A percentile compares a stretch with the other conserved stretches of the same genome.
Conservation (phyloP, 108 stramenopile species). For the Cyclotella baltica region DNA sequence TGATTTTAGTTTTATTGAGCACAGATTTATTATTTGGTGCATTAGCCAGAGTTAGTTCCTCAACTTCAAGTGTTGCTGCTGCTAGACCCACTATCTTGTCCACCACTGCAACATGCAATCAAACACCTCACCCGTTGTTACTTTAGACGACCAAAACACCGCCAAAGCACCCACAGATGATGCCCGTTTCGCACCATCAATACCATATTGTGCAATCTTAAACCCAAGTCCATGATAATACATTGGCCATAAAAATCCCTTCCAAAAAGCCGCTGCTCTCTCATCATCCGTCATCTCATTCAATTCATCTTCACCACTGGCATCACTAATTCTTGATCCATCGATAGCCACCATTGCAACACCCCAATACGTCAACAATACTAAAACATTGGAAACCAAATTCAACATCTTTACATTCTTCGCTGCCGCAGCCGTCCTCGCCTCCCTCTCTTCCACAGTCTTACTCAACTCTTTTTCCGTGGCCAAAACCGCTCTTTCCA, state of each 20-base stretch:
- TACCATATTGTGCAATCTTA: conserved; percentile 67
- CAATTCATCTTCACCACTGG: conserved; percentile 17
- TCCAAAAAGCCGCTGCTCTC: conserved; percentile 56
- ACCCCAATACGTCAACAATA: conserved; percentile 72
- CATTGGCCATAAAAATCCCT: conserved; percentile 74
- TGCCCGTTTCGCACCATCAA: conserved; percentile 52
- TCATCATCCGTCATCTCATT: conserved; percentile 45
- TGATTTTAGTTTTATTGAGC: not conserved
- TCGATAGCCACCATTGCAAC: conserved; percentile 74
- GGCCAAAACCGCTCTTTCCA: conserved; percentile 76
- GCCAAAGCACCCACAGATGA: conserved; percentile 71
- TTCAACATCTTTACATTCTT: conserved; percentile 53
- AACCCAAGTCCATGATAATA: conserved; percentile 71
- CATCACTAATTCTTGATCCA: conserved; percentile 47
- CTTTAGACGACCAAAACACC: conserved; percentile 80
- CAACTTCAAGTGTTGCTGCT: too few relatives aligned
- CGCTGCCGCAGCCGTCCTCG: conserved; percentile 38
- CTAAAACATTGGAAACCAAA: conserved; percentile 36
- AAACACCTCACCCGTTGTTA: conserved; percentile 60
- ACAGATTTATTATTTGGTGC: not conserved
- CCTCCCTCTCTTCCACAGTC: conserved; percentile 47
- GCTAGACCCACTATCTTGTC: not conserved
- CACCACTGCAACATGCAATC: conserved; percentile 55
- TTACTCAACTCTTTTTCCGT: conserved; percentile 67
- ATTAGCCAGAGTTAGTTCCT: too few relatives aligned